Base-by-base conservation (phyloP, 2,329 filamentous ascomycete species). In the Ceratocystis lukuohia region DNA sequence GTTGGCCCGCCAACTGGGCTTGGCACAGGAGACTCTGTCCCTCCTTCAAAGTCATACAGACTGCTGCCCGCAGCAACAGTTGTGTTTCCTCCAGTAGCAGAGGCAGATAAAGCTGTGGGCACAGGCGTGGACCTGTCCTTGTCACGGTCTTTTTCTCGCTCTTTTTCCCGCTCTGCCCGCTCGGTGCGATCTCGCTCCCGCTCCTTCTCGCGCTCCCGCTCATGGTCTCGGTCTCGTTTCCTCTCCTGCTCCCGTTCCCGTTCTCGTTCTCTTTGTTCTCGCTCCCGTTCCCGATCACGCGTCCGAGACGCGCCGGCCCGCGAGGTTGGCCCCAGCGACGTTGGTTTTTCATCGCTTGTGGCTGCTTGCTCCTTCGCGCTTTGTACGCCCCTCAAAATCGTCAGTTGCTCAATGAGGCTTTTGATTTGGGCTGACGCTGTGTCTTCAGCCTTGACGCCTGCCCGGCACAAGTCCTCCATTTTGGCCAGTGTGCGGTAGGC, bases 21-120 rank as follows among this genome's bases (percentile, higher is more conserved):
- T 2, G 78, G 78, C 3, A 79, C 75, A 3, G 79, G 77, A 6
- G 76, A 79, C 68, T 80, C 77, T 20, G 75, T 77, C 33, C 74
- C 75, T 2, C 74, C 76, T 45, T 79, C 78, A 69, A 80, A 78
- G 57, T 77, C 76, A 70, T 79, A 79, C 4, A 79, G 69, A 0
- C 71, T 69, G 12, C 69, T 63, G 22, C 68, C 70, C 25, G 56
- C 56, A 33, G 56, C 56, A 30, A n/a, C 28, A 37, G 56, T 17
- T 7, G 56, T 30, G n/a, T 5, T n/a, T 28, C 25, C 56, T 17
- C 25, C 12, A 8, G 56, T 4, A 12, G 56, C 17, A 12, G 56
- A 30, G 28, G 28, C 25, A 10, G 56, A n/a, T 3, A n/a, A 10
- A 8, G 28, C 56, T 2, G 56, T 17, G 15, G 56, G 56, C 5